phyloP scores from a whole-genome alignment of 352 stramenopile species.

The Blastocystis sp. region DNA sequence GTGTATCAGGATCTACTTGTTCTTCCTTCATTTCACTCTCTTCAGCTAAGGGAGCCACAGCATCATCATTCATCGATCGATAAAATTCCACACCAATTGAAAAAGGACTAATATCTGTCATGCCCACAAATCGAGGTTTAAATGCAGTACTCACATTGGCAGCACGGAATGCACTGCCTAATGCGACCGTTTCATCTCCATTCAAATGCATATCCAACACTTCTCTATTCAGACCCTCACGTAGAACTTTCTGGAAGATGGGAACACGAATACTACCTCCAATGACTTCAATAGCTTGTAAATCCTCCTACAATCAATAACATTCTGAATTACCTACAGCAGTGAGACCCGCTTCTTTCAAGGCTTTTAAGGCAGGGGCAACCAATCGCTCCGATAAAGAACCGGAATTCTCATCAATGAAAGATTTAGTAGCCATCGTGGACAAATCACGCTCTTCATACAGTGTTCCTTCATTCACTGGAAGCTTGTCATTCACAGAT shows the following conservation, averaged over 20 bases:
- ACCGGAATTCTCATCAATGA: slow-evolving; percentile 85
- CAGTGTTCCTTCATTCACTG: slow-evolving; percentile 87
- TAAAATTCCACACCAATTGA: slow-evolving; percentile 80
- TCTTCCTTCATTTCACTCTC: not conserved
- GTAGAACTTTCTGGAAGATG: slow-evolving; percentile 83
- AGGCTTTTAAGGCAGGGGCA: slow-evolving; percentile 80
- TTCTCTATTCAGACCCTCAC: slow-evolving; percentile 76
- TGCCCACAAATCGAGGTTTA: slow-evolving; percentile 87
- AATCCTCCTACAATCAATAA: slow-evolving; percentile 77
- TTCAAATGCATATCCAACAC: slow-evolving; percentile 93
- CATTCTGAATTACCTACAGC: not conserved
- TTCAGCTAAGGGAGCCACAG: not conserved
- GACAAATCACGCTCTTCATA: slow-evolving; percentile 89
- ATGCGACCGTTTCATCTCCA: slow-evolving; percentile 92
- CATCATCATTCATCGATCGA: slow-evolving; percentile 71
- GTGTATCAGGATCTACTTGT: not conserved
- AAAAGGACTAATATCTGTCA: slow-evolving; percentile 87
- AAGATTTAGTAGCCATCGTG: slow-evolving; percentile 81
- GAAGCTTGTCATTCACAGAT: slow-evolving; percentile 91
- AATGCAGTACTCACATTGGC: slow-evolving; percentile 93
- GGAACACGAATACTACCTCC: slow-evolving; percentile 91
- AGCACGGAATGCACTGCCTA: slow-evolving; percentile 89
- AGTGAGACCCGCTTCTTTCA: slow-evolving; percentile 84
- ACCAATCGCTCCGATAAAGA: slow-evolving; percentile 83
- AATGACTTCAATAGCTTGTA: slow-evolving; percentile 91